Base-by-base conservation (phyloP, 805 yeast genomes). In the Ogataea glucozyma region DNA sequence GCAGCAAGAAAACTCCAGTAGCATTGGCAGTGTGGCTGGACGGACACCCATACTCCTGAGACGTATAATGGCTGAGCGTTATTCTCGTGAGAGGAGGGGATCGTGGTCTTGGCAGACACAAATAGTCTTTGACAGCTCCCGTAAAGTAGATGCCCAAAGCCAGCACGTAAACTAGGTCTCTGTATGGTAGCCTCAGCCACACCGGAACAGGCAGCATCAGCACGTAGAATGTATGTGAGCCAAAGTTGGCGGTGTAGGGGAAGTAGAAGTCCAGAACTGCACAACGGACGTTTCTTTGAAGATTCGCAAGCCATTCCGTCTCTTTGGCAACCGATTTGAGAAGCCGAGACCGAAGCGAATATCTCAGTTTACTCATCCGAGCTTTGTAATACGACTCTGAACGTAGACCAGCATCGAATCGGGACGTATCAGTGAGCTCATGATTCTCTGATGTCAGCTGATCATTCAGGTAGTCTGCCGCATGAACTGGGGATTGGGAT, bases 21-120 rank as follows among this genome's bases (percentile, higher is more conserved):
- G 97, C 97, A 64, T 91, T 93, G 24, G 97, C 95, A n/a, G 91
- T 76, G 62, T 91, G 99, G 3, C 95, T 83, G 30, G 89, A 80
- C 1, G 98, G 99, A 54, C 90, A 88, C 3, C 99, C 99, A 62
- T 91, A 91, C 62, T 91, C 99, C 55, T 84, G 79, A 3, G 95
- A 78, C 0, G 98, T 93, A 52, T 88, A 87, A n/a, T 85, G 83
- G 45, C 90, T 82, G 80, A 91, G 76, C 8, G 98, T 89, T 53
- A 91, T 81, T 55, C 99, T 73, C 58, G 83, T 87, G 31, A 91
- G 64, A 0, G 99, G 98, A 1, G 99, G 98, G 2, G 96, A 83
- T 46, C 79, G 66, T 1, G 99, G 99, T 47, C 99, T 72, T 16
- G 99, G 99, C 38, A 91, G 70, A 58, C 98, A 91, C 54, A 89